Percentiles rank a stretch among this genome's conserved stretches.
These are phyloP conservation scores for Chondrostereum purpureum DNA, from an alignment of 1,284 basidiomycete genomes.

Conservation along the genomic window DNA sequence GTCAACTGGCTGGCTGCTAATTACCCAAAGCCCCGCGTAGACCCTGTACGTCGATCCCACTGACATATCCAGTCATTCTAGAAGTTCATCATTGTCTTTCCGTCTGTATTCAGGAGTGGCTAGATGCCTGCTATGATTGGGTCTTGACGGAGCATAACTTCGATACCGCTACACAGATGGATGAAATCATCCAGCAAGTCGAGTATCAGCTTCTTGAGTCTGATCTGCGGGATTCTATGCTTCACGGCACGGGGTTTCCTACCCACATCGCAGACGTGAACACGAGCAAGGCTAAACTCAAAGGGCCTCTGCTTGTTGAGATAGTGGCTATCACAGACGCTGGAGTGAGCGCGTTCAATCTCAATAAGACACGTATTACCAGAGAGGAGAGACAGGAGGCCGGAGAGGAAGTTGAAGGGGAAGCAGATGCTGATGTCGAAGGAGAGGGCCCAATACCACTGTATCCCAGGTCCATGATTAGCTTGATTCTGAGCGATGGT, in stretches of 20 bases:
- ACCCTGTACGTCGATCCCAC: conserved; percentile 37
- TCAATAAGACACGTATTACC: conserved; percentile 56
- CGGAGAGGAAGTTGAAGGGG: conserved; percentile 46
- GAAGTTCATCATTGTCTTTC: conserved; percentile 7
- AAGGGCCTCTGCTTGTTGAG: conserved; percentile 55
- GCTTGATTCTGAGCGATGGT: conserved; percentile 64
- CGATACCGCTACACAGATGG: conserved; percentile 38
- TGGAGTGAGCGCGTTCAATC: conserved; percentile 61
- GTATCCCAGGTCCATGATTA: conserved; percentile 66
- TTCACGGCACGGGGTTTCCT: conserved; percentile 60
- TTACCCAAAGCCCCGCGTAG: conserved; percentile 49
- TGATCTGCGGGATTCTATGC: conserved; percentile 61
- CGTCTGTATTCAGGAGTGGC: conserved; percentile 68
- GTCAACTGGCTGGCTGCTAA: conserved; percentile 37
- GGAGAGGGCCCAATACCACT: conserved; percentile 66
- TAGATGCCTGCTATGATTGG: conserved; percentile 64
- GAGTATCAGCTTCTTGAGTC: conserved; percentile 66
- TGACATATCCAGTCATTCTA: neutral
- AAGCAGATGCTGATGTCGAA: conserved; percentile 45
- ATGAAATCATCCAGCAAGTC: conserved; percentile 43
- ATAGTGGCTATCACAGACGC: conserved; percentile 71
- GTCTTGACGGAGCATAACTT: conserved; percentile 42
- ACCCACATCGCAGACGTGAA: conserved; percentile 32
- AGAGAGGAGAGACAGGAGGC: conserved; percentile 50
- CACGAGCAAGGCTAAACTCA: conserved; percentile 23